These are phyloP conservation scores for Ceratocystis destructans DNA, from an alignment of 2,329 filamentous ascomycete genomes.

Conservation along the genomic window DNA sequence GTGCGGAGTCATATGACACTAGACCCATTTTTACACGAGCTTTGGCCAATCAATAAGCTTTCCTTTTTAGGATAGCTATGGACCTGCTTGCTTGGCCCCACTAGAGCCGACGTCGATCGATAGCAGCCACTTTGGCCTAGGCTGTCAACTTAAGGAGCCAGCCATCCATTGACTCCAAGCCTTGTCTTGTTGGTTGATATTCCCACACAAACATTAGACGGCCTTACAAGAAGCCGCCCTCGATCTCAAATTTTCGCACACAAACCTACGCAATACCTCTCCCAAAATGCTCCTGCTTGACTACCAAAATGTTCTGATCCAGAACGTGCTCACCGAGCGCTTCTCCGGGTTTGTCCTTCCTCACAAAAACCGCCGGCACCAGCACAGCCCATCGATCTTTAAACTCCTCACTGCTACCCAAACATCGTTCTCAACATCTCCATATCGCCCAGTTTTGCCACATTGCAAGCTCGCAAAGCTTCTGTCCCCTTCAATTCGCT, in stretches of 20 bases:
- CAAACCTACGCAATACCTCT: background rate
- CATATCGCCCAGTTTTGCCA: background rate
- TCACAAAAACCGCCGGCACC: constrained; percentile 24
- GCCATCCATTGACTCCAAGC: constrained; percentile 4
- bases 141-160: constrained; percentile 10
- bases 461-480: background rate
- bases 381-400: background rate
- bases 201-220: background rate
- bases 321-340: constrained; percentile 87
- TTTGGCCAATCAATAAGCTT: constrained; percentile 16
- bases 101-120: constrained; percentile 9
- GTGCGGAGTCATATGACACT: constrained; percentile 6
- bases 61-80: constrained; percentile 8
- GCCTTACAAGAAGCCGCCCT: background rate
- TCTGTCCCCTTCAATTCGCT: background rate
- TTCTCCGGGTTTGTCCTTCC: constrained; percentile 56
- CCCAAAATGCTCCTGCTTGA: constrained; percentile 78
- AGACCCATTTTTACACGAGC: background rate
- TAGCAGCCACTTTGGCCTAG: constrained; percentile 14
- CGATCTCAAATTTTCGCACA: background rate
- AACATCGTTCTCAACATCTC: background rate
- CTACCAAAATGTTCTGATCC: constrained; percentile 96
- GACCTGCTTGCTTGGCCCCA: constrained; percentile 15
- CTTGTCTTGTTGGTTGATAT: constrained; percentile 6
- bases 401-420: background rate